Base-by-base conservation (phyloP, 129 eudicot genomes). In the Calendula officinalis region DNA sequence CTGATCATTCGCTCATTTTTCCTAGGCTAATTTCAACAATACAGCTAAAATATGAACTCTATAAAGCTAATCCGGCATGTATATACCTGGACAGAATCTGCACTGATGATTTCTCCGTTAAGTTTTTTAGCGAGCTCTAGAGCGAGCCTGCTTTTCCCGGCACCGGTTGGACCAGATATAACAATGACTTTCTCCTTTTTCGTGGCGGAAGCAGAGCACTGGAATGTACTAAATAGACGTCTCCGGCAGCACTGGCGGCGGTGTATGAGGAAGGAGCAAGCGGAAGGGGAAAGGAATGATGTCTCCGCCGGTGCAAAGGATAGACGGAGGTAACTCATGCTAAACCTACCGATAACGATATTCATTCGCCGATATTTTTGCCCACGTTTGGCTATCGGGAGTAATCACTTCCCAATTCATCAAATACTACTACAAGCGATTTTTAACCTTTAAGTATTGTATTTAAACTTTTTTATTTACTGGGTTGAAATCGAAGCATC, bases 141-240 rank as follows among this genome's bases (percentile, higher is more conserved):
- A 0, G 96, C 91, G 6, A 92, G 96, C 67, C 86, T 78, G 72
- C 95, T 84, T 78, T 92, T 92, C 8, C 98, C 98, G 72, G 96
- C 95, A 17, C 98, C 98, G 62, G 98, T 88, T 36, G 98, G 98
- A 2, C 96, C 98, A 22, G 98, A 88, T 11, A 92, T 92, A 12
- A 92, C 98, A 0, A 92, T 78, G 22, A 92, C 91, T 62, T 88
- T 92, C 75, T 81, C 66, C 70, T 85, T 87, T 8, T 46, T 77
- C 66, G 33, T 64, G 67, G 36, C 72, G 62, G 84, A 43, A 82
- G 74, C 79, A 7, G 79, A 60, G 77, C 87, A 78, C 47, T 46
- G 56, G 63, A 78, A 48, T 78, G 84, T 51, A 7, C 37, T 73
- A 39, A 55, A 73, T 3, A 47, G 60, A 36, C 73, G 63, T 54